A percentile compares a stretch with the other conserved stretches of the same genome.
These are phyloP conservation scores for Irineochytrium annulatum DNA, from an alignment of 192 early-diverging fungal species.

Conservation along the genomic window DNA sequence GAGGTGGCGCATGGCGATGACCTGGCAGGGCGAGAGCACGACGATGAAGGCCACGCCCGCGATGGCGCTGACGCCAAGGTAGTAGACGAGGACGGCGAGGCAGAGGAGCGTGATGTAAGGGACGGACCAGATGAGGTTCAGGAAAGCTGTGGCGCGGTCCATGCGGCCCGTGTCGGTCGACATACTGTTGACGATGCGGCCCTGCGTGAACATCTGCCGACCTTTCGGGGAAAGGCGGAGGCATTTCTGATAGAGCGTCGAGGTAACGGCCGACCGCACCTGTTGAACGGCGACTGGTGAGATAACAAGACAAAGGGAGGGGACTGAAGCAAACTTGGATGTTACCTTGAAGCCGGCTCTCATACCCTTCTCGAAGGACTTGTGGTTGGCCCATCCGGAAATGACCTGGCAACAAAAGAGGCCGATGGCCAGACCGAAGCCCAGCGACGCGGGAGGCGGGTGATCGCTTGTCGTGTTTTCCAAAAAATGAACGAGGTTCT, in stretches of 20 bases:
- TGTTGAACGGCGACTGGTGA: too few species aligned
- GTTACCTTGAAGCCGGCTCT: background rate
- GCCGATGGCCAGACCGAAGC: background rate
- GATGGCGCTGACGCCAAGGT: slow-evolving; percentile 12
- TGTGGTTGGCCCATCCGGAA: slow-evolving; percentile 1
- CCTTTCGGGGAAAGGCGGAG: slow-evolving; percentile 28
- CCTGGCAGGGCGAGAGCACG: slow-evolving; percentile 13
- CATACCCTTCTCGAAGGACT: slow-evolving; percentile 3
- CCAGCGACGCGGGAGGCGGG: background rate
- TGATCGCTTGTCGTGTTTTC: background rate
- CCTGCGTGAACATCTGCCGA: slow-evolving; percentile 55
- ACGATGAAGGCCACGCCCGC: slow-evolving; percentile 9
- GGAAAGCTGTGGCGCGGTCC: slow-evolving; percentile 4
- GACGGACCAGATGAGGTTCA: slow-evolving; percentile 17
- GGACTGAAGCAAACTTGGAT: too few species aligned
- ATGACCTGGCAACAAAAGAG: background rate
- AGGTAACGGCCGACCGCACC: background rate
- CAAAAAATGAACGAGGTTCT: background rate
- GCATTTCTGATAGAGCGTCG: slow-evolving; percentile 1
- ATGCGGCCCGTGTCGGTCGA: slow-evolving; percentile 22
- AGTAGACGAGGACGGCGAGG: slow-evolving; percentile 11
- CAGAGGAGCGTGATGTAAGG: slow-evolving; percentile 20
- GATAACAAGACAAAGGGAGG: too few species aligned
- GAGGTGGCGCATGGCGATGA: background rate
- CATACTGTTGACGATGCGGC: slow-evolving; percentile 58